A percentile compares a stretch with the other conserved stretches of the same genome.
Evolutionary conservation across 208 protist genomes (phyloP).

Genomic region (Trichomonas gallinae): DNA sequence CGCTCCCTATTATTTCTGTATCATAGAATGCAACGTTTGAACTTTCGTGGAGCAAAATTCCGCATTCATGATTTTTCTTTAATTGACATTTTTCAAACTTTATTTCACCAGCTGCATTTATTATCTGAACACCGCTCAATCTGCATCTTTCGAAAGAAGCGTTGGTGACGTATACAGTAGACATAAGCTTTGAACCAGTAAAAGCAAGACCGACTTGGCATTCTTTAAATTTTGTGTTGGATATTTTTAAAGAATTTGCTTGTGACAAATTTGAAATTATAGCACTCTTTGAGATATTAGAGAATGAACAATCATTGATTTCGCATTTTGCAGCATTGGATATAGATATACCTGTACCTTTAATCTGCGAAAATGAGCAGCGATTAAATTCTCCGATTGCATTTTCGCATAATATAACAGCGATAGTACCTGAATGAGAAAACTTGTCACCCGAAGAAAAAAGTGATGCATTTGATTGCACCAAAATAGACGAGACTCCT

Average conservation of each 20-base stretch:
- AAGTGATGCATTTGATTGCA: background rate
- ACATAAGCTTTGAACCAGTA: background rate
- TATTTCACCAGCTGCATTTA: background rate
- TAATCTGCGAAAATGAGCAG: background rate
- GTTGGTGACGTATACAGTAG: background rate
- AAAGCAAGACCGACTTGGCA: background rate
- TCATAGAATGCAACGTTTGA: background rate
- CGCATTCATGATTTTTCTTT: background rate
- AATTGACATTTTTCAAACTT: background rate
- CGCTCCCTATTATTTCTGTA: background rate
- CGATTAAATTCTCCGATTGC: background rate
- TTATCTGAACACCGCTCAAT: background rate
- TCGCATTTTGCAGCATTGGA: background rate
- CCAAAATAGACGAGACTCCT: background rate
- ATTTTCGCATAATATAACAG: background rate
- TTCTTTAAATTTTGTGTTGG: background rate
- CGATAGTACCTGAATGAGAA: background rate
- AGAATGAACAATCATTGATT: background rate
- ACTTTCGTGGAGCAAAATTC: background rate
- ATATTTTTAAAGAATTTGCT: background rate
- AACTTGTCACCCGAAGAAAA: background rate
- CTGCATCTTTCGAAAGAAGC: background rate
- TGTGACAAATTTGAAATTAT: background rate
- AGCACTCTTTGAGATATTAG: background rate
- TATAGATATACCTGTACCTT: background rate